phyloP scores from a whole-genome alignment of 2,329 filamentous ascomycete species.

The Neurospora sp. region DNA sequence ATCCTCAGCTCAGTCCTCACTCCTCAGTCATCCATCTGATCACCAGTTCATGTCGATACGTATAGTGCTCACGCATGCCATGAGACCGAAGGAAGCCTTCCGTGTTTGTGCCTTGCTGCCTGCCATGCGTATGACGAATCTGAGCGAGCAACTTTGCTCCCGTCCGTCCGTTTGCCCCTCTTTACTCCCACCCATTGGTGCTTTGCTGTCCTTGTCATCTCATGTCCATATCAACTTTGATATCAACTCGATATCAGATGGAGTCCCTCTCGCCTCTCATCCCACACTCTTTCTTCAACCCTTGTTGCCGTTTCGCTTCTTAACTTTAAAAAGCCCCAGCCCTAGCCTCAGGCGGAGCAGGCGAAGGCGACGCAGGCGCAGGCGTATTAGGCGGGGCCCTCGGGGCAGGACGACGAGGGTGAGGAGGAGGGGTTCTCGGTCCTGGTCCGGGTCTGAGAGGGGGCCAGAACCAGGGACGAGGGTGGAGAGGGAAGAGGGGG shows the following conservation, averaged over 20 bases:
- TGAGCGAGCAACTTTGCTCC: not conserved
- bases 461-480: not conserved
- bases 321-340: too few relatives aligned
- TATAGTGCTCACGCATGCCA: not conserved
- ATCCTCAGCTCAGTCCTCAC: not conserved
- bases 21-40: not conserved
- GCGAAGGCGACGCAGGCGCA: not conserved
- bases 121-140: too few relatives aligned
- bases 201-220: too few relatives aligned
- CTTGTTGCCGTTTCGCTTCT: too few relatives aligned
- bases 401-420: not conserved
- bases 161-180: too few relatives aligned
- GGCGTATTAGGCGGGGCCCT: not conserved
- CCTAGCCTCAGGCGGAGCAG: not conserved
- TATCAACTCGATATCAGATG: too few relatives aligned
- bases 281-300: too few relatives aligned
- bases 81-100: too few relatives aligned
- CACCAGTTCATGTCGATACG: not conserved
- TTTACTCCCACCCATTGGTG: too few relatives aligned
- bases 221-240: too few relatives aligned
- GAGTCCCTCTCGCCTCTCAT: too few relatives aligned
- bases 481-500: not conserved
- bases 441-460: not conserved
- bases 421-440: not conserved
- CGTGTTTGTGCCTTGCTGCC: too few relatives aligned